Conservation (phyloP, 331 rosid species). For the Acacia pycnantha region DNA sequence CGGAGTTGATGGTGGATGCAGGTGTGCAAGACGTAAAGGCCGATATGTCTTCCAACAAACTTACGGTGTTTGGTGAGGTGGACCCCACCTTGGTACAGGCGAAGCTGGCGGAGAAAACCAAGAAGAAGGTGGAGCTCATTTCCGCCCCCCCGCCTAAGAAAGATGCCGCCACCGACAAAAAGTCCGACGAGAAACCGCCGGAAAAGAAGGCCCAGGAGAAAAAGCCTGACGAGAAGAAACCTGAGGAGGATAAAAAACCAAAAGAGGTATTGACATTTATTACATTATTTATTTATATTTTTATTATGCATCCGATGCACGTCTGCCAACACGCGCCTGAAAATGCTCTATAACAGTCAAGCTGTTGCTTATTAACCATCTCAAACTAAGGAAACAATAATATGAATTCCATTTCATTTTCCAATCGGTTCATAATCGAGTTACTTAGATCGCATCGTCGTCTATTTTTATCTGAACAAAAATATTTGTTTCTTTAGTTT, state of each 20-base stretch:
- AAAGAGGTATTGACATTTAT: conserved; percentile 46
- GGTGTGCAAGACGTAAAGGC: conserved; percentile 72
- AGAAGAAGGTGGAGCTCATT: conserved; percentile 74
- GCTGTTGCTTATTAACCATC: not conserved
- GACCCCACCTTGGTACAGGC: conserved; percentile 54
- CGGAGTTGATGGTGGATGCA: conserved; percentile 26
- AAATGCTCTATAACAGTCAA: not conserved
- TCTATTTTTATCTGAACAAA: not conserved
- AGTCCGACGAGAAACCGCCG: conserved; percentile 23
- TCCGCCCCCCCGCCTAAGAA: conserved; percentile 73
- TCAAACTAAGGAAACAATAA: not conserved
- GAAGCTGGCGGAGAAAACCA: conserved; percentile 54
- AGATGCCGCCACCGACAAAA: conserved; percentile 55
- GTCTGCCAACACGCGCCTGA: not conserved
- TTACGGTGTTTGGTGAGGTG: conserved; percentile 68
- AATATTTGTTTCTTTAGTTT: not conserved
- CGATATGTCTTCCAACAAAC: conserved; percentile 56
- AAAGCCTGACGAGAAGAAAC: conserved; percentile 39
- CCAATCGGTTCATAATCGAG: not conserved
- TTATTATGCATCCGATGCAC: not conserved
- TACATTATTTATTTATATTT: not conserved
- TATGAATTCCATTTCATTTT: not conserved
- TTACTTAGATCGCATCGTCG: not conserved
- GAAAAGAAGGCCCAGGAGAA: conserved; percentile 41
- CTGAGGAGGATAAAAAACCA: conserved; percentile 46